These are phyloP conservation scores for Amanita muscaria DNA, from an alignment of 768 basidiomycete genomes.

Conservation along the genomic window DNA sequence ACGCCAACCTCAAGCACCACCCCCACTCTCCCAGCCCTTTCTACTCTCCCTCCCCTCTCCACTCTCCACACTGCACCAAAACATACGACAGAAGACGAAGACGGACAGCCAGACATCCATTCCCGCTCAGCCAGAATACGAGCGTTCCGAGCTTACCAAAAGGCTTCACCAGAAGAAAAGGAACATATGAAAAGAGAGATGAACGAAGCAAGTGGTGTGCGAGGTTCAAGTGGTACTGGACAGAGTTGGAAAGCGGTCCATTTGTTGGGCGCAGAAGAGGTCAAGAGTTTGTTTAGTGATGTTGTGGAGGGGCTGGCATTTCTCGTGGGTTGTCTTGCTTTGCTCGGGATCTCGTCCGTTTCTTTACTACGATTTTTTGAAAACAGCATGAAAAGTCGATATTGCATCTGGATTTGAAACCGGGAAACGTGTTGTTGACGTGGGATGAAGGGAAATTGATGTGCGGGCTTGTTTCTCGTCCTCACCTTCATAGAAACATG, in stretches of 20 bases:
- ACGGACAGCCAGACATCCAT: constrained; percentile 35
- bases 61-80: too few relatives aligned
- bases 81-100: too few relatives aligned
- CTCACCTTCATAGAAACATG: neutral
- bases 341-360: neutral
- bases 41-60: too few relatives aligned
- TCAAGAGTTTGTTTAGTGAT: constrained; percentile 72
- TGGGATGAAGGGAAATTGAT: constrained; percentile 83
- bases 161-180: constrained; percentile 53
- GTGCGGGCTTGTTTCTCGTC: constrained; percentile 33
- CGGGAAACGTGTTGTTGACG: constrained; percentile 86
- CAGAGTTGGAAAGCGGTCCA: constrained; percentile 70
- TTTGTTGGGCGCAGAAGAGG: constrained; percentile 77
- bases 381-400: constrained; percentile 85
- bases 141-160: constrained; percentile 64
- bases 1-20: constrained; percentile 16
- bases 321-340: constrained; percentile 43
- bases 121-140: constrained; percentile 67
- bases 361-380: constrained; percentile 9
- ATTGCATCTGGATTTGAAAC: constrained; percentile 88
- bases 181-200: constrained; percentile 51
- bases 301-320: constrained; percentile 83
- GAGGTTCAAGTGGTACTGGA: constrained; percentile 21
- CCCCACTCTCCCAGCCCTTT: constrained; percentile 15
- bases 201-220: constrained; percentile 22